Percentiles rank a stretch among this genome's conserved stretches.
These are phyloP conservation scores for Chaetomium cochliodes DNA, from an alignment of 495 filamentous ascomycete species.

Conservation along the genomic window DNA sequence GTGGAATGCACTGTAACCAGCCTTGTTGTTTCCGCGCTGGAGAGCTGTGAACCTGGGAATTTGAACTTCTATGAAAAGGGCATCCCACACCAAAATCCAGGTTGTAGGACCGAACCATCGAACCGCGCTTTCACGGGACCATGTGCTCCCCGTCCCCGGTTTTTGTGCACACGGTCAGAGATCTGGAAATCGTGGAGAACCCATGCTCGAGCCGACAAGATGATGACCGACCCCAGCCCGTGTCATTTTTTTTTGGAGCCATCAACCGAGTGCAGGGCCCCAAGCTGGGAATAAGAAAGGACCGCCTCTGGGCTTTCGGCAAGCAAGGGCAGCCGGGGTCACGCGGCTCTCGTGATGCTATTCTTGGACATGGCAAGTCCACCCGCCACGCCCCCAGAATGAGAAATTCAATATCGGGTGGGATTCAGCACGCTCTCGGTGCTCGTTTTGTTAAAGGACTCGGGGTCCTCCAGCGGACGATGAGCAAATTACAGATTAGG, in stretches of 20 bases:
- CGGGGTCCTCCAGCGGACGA: background rate
- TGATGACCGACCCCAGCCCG: background rate
- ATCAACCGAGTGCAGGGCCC: background rate
- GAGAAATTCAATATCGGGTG: constrained; percentile 7
- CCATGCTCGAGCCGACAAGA: background rate
- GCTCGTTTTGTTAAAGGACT: background rate
- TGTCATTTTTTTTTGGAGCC: background rate
- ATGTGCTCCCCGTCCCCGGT: background rate
- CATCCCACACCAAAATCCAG: background rate
- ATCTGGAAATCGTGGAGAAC: constrained; percentile 5
- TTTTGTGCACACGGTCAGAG: background rate
- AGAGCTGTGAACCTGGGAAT: background rate
- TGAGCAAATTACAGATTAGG: background rate
- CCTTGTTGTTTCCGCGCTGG: background rate
- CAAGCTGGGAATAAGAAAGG: constrained; percentile 8
- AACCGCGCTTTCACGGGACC: background rate
- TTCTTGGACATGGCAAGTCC: constrained; percentile 24
- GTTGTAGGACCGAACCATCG: background rate
- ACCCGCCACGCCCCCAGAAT: constrained; percentile 4
- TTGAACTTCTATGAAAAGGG: background rate
- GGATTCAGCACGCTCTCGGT: background rate
- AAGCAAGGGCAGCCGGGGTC: constrained; percentile 9
- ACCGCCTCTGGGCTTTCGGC: constrained; percentile 4
- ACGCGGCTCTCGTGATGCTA: constrained; percentile 18
- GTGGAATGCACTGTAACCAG: constrained; percentile 5